phyloP scores from a whole-genome alignment of 1,139 yeast species.

The Pichia sp. region DNA sequence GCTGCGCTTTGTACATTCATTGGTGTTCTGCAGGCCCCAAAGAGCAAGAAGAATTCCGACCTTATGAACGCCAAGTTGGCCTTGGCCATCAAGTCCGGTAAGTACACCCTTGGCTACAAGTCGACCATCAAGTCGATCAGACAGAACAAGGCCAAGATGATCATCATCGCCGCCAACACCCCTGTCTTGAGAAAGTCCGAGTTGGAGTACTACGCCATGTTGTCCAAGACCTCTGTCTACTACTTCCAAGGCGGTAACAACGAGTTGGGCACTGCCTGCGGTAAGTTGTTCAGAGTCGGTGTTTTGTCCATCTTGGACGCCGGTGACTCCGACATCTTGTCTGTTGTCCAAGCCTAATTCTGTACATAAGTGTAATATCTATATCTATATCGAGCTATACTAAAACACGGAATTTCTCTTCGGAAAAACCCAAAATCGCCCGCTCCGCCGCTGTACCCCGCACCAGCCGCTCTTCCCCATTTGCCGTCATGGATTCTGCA shows the following conservation, averaged over 20 bases:
- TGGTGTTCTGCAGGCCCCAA: conserved; percentile 72
- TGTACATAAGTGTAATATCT: not conserved
- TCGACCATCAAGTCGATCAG: conserved; percentile 97
- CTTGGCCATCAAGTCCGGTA: conserved; percentile 98
- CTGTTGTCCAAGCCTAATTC: conserved; percentile 37
- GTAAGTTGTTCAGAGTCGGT: conserved; percentile 99
- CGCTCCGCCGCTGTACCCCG: not conserved
- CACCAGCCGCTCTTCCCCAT: not conserved
- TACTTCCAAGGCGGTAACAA: conserved; percentile 99
- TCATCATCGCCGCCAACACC: conserved; percentile 98
- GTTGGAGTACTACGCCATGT: conserved; percentile 99
- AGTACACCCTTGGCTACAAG: conserved; percentile 99
- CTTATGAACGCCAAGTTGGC: conserved; percentile 98
- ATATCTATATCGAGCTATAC: not conserved
- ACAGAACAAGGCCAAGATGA: conserved; percentile 98
- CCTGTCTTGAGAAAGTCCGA: conserved; percentile 99
- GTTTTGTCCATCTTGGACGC: conserved; percentile 93
- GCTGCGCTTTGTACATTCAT: not conserved
- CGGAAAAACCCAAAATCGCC: not conserved
- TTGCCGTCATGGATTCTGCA: not conserved
- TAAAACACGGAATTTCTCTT: not conserved
- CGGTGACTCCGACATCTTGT: conserved; percentile 99
- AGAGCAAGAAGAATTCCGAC: conserved; percentile 76
- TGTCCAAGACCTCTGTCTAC: conserved; percentile 97
- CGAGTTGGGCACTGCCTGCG: conserved; percentile 99